Percentiles rank a stretch among this genome's conserved stretches.
Evolutionary conservation across 2,329 filamentous ascomycete species (phyloP).

Genomic region (Stromatinia cepivora): DNA sequence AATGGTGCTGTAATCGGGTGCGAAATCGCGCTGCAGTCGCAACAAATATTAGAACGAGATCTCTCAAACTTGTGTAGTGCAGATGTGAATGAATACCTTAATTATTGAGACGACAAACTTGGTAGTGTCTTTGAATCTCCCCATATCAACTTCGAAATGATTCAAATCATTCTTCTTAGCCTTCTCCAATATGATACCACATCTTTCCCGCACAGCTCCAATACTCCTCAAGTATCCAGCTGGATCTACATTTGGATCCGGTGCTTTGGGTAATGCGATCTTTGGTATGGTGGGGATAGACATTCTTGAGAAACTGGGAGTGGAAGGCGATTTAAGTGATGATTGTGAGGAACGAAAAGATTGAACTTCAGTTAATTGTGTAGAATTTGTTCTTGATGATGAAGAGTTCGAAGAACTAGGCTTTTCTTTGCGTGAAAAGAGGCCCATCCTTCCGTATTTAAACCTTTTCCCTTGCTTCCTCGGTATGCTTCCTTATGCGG

Average conservation of each 20-base stretch:
- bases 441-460: conserved; percentile 33
- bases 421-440: conserved; percentile 40
- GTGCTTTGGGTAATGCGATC: conserved; percentile 77
- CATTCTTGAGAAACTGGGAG: conserved; percentile 38
- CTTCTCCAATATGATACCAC: conserved; percentile 59
- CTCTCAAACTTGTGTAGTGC: not conserved
- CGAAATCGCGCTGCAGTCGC: conserved; percentile 62
- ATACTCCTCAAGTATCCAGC: conserved; percentile 89
- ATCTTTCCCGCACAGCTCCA: conserved; percentile 79
- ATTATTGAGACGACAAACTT: conserved; percentile 72
- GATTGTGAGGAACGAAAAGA: conserved; percentile 31
- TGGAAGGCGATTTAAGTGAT: conserved; percentile 37
- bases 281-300: conserved; percentile 59
- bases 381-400: conserved; percentile 34
- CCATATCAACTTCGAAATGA: conserved; percentile 71
- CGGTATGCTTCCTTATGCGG: conserved; percentile 16
- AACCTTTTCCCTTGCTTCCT: conserved; percentile 11
- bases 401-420: conserved; percentile 31
- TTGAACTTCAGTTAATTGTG: conserved; percentile 32
- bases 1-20: conserved; percentile 68
- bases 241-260: conserved; percentile 84
- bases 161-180: conserved; percentile 67
- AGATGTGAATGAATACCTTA: conserved; percentile 53
- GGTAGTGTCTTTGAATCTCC: conserved; percentile 66
- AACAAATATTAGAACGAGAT: not conserved